Evolutionary conservation across 441 rosid species (phyloP).

Genomic region (Erysimum cheiri): DNA sequence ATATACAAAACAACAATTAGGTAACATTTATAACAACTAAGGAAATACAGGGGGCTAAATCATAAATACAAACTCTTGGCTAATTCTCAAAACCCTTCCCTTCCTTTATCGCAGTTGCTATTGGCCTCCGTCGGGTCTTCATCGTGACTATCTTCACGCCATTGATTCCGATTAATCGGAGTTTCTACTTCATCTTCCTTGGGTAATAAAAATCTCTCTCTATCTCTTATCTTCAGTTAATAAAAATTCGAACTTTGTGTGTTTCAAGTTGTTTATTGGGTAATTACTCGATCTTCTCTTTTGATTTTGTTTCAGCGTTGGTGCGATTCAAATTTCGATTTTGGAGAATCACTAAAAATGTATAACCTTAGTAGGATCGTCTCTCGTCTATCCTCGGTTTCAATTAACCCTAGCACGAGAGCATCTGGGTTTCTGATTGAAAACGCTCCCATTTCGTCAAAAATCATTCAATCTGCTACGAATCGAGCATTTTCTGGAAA

Average conservation of each 20-base stretch:
- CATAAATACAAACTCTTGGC: constrained; percentile 22
- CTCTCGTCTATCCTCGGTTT: constrained; percentile 50
- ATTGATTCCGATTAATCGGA: constrained; percentile 40
- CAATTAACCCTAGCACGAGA: constrained; percentile 40
- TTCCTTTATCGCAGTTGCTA: constrained; percentile 19
- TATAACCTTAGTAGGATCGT: constrained; percentile 50
- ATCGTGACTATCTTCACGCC: constrained; percentile 25
- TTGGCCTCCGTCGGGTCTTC: constrained; percentile 39
- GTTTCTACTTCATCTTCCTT: not conserved
- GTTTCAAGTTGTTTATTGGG: not conserved
- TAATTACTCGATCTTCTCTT: constrained; percentile 20
- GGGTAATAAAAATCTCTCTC: not conserved
- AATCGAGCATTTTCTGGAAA: constrained; percentile 50
- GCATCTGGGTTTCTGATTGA: constrained; percentile 38
- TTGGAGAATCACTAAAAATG: constrained; percentile 43
- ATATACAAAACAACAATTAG: not conserved
- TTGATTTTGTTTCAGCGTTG: constrained; percentile 30
- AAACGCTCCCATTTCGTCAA: constrained; percentile 39
- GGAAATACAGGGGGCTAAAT: not conserved
- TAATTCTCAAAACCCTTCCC: constrained; percentile 27
- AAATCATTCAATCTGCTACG: constrained; percentile 9
- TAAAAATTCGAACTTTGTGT: not conserved
- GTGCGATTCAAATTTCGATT: constrained; percentile 1
- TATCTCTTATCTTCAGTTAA: constrained; percentile 1
- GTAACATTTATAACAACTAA: not conserved